Conservation (phyloP, 805 yeast species). For the Suhomyces faveliae region DNA sequence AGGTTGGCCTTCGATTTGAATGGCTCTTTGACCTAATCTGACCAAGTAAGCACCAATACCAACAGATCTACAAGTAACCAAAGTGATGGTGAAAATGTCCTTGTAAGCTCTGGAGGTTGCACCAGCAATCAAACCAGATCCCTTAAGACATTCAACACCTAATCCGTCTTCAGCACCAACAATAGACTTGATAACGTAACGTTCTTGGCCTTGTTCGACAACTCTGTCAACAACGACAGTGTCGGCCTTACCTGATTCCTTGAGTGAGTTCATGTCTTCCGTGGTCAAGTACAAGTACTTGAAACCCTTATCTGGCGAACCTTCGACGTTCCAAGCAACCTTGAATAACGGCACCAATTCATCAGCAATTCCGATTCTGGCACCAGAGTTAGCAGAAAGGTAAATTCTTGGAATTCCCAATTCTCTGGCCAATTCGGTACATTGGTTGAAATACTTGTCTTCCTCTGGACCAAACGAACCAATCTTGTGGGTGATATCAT, state of each 20-base stretch:
- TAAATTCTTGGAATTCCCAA: slow-evolving; percentile 94
- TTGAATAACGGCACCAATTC: slow-evolving; percentile 86
- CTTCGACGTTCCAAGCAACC: slow-evolving; percentile 88
- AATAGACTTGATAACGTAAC: slow-evolving; percentile 78
- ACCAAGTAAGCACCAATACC: slow-evolving; percentile 99
- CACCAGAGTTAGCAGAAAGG: slow-evolving; percentile 98
- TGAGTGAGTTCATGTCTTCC: slow-evolving; percentile 58
- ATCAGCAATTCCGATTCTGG: slow-evolving; percentile 97
- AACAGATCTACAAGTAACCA: slow-evolving; percentile 99
- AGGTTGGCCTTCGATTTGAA: slow-evolving; percentile 98
- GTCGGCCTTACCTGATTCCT: slow-evolving; percentile 57
- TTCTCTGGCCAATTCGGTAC: slow-evolving; percentile 86
- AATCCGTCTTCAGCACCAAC: slow-evolving; percentile 94
- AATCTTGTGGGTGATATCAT: slow-evolving; percentile 95
- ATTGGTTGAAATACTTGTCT: slow-evolving; percentile 87
- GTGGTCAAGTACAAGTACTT: slow-evolving; percentile 78
- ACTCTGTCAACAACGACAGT: slow-evolving; percentile 71
- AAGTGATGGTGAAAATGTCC: slow-evolving; percentile 95
- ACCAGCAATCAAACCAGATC: slow-evolving; percentile 98
- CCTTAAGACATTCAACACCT: slow-evolving; percentile 97
- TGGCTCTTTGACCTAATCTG: slow-evolving; percentile 97
- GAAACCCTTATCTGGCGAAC: slow-evolving; percentile 82
- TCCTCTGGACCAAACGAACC: slow-evolving; percentile 99
- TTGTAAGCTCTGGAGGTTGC: slow-evolving; percentile 97
- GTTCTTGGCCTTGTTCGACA: slow-evolving; percentile 82